phyloP scores from a whole-genome alignment of 2,329 filamentous ascomycete genomes.

The Scedosporium aurantiacum region DNA sequence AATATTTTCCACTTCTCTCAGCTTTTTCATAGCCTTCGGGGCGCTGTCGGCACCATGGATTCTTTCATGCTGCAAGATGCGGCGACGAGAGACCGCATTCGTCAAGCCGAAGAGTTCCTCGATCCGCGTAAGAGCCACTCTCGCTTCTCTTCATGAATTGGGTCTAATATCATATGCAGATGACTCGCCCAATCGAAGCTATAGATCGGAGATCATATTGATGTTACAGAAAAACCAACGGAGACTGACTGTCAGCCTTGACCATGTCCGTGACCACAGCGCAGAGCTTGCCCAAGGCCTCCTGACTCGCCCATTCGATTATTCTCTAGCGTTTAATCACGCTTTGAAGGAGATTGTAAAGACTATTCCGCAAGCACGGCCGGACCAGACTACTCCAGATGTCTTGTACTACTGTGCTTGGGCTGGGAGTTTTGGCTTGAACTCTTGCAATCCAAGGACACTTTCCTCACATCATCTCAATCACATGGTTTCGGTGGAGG shows the following conservation, averaged over 20 bases:
- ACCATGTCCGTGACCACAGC: slow-evolving; percentile 84
- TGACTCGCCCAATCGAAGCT: slow-evolving; percentile 53
- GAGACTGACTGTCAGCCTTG: slow-evolving; percentile 63
- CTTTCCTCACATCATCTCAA: slow-evolving; percentile 84
- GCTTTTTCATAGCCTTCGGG: background rate
- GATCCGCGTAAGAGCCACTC: slow-evolving; percentile 62
- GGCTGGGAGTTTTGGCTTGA: slow-evolving; percentile 89
- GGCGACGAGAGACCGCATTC: slow-evolving; percentile 70
- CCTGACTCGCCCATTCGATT: slow-evolving; percentile 80
- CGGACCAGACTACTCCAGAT: slow-evolving; percentile 67
- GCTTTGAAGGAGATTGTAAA: slow-evolving; percentile 83
- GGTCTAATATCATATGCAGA: slow-evolving; percentile 20
- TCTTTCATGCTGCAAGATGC: slow-evolving; percentile 70
- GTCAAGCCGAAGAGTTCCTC: slow-evolving; percentile 82
- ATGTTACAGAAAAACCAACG: slow-evolving; percentile 60
- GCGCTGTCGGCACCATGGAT: slow-evolving; percentile 47
- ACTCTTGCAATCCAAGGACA: slow-evolving; percentile 87
- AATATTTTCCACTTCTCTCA: background rate
- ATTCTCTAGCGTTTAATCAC: slow-evolving; percentile 74
- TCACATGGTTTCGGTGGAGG: slow-evolving; percentile 93
- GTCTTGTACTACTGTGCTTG: slow-evolving; percentile 94
- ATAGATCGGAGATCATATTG: slow-evolving; percentile 76
- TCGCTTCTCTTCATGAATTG: background rate
- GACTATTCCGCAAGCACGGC: slow-evolving; percentile 63
- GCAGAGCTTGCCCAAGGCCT: slow-evolving; percentile 68